phyloP scores from a whole-genome alignment of 2,329 filamentous ascomycete species.

The Fonsecaea nubica region DNA sequence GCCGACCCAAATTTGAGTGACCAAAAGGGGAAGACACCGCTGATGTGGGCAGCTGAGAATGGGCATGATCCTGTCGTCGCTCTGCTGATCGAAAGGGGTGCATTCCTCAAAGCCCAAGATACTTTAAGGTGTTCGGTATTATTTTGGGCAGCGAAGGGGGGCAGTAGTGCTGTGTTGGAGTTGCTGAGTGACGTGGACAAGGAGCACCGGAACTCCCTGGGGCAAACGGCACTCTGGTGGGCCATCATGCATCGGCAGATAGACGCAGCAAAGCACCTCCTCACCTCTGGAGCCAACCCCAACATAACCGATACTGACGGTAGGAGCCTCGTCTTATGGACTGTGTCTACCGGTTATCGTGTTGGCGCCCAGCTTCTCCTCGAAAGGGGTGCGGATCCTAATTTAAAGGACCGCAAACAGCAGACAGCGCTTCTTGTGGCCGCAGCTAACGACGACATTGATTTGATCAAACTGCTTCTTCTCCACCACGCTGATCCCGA shows the following conservation, averaged over 20 bases:
- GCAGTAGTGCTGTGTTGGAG: slow-evolving; percentile 9
- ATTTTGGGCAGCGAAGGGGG: slow-evolving; percentile 11
- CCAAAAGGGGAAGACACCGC: slow-evolving; percentile 21
- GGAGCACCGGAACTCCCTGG: neutral
- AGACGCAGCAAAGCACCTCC: slow-evolving; percentile 16
- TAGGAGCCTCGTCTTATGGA: slow-evolving; percentile 2
- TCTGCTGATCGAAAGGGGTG: slow-evolving; percentile 8
- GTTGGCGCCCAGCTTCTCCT: slow-evolving; percentile 9
- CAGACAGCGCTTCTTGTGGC: slow-evolving; percentile 10
- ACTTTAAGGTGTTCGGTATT: slow-evolving; percentile 13
- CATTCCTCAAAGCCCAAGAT: slow-evolving; percentile 7
- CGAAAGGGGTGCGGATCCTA: slow-evolving; percentile 3
- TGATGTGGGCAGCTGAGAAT: slow-evolving; percentile 20
- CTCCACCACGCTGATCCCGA: neutral
- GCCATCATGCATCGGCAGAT: slow-evolving; percentile 29
- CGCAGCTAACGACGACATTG: neutral
- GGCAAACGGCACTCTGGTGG: slow-evolving; percentile 30
- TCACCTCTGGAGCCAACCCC: slow-evolving; percentile 1
- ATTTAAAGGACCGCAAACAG: slow-evolving; percentile 3
- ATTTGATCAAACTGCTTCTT: neutral
- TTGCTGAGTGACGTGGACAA: neutral
- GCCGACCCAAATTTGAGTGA: slow-evolving; percentile 22
- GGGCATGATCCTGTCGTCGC: slow-evolving; percentile 25
- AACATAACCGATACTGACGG: neutral
- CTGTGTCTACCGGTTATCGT: neutral